phyloP scores from a whole-genome alignment of 257 asterid species.

The Buddleja alternifolia region DNA sequence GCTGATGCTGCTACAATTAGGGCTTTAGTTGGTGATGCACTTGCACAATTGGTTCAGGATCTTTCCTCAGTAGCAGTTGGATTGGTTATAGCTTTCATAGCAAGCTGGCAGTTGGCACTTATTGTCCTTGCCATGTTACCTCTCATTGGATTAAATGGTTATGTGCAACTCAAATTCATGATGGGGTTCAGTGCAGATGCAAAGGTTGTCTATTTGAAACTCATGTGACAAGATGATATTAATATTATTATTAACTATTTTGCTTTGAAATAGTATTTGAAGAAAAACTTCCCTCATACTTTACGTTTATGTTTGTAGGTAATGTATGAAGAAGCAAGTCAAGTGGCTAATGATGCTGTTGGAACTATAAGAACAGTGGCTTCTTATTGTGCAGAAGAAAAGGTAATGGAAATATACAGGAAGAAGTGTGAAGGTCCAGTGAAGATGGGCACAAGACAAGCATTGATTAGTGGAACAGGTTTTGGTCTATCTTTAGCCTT shows the following conservation, averaged over 20 bases:
- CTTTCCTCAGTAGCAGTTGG: conserved; percentile 64
- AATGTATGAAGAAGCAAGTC: conserved; percentile 80
- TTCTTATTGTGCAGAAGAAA: conserved; percentile 67
- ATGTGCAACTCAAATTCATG: conserved; percentile 62
- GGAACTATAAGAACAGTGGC: conserved; percentile 75
- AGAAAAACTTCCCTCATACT: neutral
- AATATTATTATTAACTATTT: too few relatives aligned
- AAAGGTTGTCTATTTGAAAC: conserved; percentile 59
- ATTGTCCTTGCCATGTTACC: conserved; percentile 73
- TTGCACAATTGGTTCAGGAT: conserved; percentile 85
- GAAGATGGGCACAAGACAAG: conserved; percentile 46
- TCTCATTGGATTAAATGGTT: conserved; percentile 67
- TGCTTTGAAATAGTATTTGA: too few relatives aligned
- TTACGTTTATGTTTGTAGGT: conserved; percentile 38
- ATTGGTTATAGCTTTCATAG: conserved; percentile 62
- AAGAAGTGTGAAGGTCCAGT: conserved; percentile 58
- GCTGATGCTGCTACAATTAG: conserved; percentile 84
- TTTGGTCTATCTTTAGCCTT: conserved; percentile 54
- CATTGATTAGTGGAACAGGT: conserved; percentile 57
- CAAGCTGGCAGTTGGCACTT: conserved; percentile 83
- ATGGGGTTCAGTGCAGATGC: conserved; percentile 84
- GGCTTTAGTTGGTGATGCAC: conserved; percentile 85
- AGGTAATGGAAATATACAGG: conserved; percentile 54
- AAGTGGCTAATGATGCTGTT: conserved; percentile 67
- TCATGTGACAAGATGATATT: too few relatives aligned